phyloP scores from a whole-genome alignment of 169 alveolate species.

The Condylostoma magnum region DNA sequence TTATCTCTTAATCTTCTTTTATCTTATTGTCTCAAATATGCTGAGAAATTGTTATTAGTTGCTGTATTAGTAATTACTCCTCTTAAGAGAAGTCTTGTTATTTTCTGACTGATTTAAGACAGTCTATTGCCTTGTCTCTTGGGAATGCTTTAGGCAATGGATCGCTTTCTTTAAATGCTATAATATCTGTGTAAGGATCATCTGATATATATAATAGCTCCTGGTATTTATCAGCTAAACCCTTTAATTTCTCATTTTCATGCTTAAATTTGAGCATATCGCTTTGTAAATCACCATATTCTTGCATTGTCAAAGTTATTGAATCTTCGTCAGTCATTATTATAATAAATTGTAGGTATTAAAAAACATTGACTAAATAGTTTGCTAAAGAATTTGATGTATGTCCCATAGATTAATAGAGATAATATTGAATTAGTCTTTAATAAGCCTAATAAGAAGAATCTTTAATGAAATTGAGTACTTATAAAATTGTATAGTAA shows the following conservation, averaged over 20 bases:
- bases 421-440: no score
- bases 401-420: no score
- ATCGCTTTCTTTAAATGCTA: neutral
- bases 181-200: conserved; percentile 13
- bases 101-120: conserved; percentile 22
- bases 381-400: no score
- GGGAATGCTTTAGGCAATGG: neutral
- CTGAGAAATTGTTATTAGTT: conserved; percentile 11
- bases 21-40: no score
- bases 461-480: no score
- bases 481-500: no score
- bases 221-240: neutral
- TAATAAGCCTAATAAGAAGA: no score
- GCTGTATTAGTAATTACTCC: conserved; percentile 2
- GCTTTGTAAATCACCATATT: conserved; percentile 7
- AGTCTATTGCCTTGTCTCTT: neutral
- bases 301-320: conserved; percentile 23
- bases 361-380: no score
- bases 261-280: conserved; percentile 23
- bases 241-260: conserved; percentile 3
- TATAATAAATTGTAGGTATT: no score
- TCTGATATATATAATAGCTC: neutral
- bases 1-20: no score
- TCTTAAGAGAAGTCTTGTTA: neutral
- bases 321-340: conserved; percentile 13